These are phyloP conservation scores for Cyclotella sp. DNA, from an alignment of 108 stramenopile species.

Conservation along the genomic window DNA sequence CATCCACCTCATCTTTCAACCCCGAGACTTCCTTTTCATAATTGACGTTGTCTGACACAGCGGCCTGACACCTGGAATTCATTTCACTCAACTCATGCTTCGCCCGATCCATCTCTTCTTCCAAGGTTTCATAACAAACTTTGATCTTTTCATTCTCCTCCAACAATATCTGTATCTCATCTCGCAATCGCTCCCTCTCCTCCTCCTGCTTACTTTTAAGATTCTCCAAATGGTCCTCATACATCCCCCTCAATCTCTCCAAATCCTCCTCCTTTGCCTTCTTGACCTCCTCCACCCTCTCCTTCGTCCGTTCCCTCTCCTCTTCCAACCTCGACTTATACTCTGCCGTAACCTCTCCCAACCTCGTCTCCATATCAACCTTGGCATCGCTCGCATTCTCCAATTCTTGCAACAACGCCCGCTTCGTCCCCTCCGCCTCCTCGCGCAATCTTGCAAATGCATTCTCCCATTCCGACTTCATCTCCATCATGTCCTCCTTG, in stretches of 20 bases:
- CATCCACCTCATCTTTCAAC: conserved; percentile 42
- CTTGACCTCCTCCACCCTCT: conserved; percentile 33
- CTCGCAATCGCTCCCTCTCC: conserved; percentile 25
- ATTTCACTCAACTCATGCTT: conserved; percentile 37
- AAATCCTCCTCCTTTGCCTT: conserved; percentile 46
- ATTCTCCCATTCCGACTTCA: conserved; percentile 46
- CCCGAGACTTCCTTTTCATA: conserved; percentile 38
- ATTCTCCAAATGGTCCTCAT: conserved; percentile 41
- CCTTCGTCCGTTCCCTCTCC: conserved; percentile 22
- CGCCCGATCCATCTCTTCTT: conserved; percentile 24
- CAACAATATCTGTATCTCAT: conserved; percentile 32
- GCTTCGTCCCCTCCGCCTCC: conserved; percentile 33
- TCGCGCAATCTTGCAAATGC: conserved; percentile 28
- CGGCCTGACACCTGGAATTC: conserved; percentile 23
- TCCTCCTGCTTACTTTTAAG: conserved; percentile 10
- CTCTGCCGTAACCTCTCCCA: conserved; percentile 22
- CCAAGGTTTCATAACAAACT: conserved; percentile 33
- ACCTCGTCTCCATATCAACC: conserved; percentile 24
- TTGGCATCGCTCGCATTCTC: conserved; percentile 19
- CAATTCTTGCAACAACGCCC: conserved; percentile 28
- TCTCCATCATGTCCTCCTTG: conserved; percentile 48
- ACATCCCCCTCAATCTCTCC: conserved; percentile 36
- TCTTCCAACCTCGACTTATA: conserved; percentile 34
- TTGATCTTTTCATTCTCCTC: conserved; percentile 56
- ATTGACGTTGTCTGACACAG: conserved; percentile 25